These are phyloP conservation scores for Epichloe coenophiala DNA, from an alignment of 2,329 filamentous ascomycete genomes.

Conservation along the genomic window DNA sequence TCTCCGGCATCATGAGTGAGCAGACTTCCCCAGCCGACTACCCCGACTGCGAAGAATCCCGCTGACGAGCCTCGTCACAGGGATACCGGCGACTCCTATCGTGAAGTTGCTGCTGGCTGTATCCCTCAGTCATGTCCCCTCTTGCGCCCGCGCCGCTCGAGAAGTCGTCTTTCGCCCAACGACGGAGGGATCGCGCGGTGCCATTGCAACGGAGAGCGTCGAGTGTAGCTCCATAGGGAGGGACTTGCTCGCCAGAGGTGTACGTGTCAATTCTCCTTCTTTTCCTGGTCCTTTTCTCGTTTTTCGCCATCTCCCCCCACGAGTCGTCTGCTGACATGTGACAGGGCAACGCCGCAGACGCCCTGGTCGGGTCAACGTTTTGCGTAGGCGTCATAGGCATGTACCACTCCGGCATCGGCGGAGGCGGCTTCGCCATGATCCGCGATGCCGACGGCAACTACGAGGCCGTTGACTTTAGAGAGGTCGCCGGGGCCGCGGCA, in stretches of 20 bases:
- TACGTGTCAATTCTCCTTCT: conserved; percentile 16
- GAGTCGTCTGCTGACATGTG: background rate
- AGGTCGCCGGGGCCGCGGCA: conserved; percentile 72
- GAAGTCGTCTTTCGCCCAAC: conserved; percentile 12
- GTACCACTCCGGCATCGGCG: conserved; percentile 74
- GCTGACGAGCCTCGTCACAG: background rate
- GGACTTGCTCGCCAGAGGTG: conserved; percentile 41
- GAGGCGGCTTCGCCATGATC: conserved; percentile 82
- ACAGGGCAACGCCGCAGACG: conserved; percentile 64
- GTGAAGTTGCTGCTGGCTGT: conserved; percentile 1
- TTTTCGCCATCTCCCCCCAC: too few species aligned
- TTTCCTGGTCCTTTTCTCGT: background rate
- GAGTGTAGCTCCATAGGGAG: conserved; percentile 59
- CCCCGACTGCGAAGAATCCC: background rate
- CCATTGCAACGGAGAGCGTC: conserved; percentile 55
- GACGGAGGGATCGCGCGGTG: conserved; percentile 30
- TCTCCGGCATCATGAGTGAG: conserved; percentile 1
- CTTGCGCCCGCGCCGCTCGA: conserved; percentile 7
- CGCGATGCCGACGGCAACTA: conserved; percentile 60
- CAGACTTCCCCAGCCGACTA: background rate
- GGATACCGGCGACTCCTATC: background rate
- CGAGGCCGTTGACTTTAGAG: conserved; percentile 81
- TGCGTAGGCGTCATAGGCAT: conserved; percentile 65
- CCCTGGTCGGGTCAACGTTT: conserved; percentile 58
- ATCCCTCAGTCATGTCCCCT: conserved; percentile 1